Base-by-base conservation (phyloP, 352 stramenopile genomes). In the Thalassiosira mediterranea region DNA sequence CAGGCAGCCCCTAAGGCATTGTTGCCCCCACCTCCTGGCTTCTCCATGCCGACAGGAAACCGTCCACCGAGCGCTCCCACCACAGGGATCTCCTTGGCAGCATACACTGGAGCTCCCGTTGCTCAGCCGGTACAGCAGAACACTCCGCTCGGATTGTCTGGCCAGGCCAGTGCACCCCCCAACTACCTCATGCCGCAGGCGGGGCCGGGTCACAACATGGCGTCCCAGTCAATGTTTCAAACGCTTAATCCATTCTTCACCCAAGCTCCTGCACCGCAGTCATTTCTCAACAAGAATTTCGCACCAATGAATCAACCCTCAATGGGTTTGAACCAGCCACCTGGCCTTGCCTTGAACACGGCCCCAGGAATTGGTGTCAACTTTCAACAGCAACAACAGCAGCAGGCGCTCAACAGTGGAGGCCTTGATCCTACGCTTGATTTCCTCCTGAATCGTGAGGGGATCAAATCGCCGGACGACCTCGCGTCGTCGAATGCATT, bases 241-340 rank as follows among this genome's bases (percentile, higher is more conserved):
- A 74, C 53, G 29, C 52, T 54, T 44, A 74, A 74, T 58, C 65
- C 65, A 11, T n/a, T n/a, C n/a, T 74, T 74, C 25, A 31, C 26
- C 11, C 63, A 72, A 37, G n/a, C 46, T 31, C 10, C 65, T 53
- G 25, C 53, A 23, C 15, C 32, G 15, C n/a, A n/a, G n/a, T n/a
- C n/a, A n/a, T n/a, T n/a, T n/a, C 51, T 62, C 28, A 67, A 66
- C 34, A 58, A 61, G 49, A 15, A 74, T 31, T 53, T 53, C 17
- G 23, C 21, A 5, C 19, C 19, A 8, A 44, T 58, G n/a, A 49
- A 40, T 38, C 49, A 60, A 52, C 32, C 32, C 42, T 73, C 10
- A 52, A 57, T 5, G n/a, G n/a, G n/a, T n/a, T n/a, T n/a, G n/a
- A n/a, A n/a, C n/a, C n/a, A n/a, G n/a, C n/a, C n/a, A n/a, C n/a